These are phyloP conservation scores for Adansonia madagascariensis DNA, from an alignment of 441 rosid genomes.

Conservation along the genomic window DNA sequence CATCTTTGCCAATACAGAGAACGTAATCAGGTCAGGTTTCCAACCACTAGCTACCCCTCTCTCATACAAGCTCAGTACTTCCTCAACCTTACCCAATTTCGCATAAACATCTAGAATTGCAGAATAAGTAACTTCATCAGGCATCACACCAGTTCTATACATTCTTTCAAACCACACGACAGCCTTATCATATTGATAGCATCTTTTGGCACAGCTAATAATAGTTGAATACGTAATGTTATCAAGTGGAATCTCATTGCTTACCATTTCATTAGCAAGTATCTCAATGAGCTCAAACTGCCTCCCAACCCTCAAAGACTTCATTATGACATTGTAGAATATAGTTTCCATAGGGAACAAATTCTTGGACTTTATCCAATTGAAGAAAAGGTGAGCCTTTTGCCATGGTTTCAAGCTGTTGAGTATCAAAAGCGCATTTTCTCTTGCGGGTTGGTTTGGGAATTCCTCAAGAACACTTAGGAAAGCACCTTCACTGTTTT, in stretches of 20 bases:
- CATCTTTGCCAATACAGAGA: constrained; percentile 84
- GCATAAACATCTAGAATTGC: constrained; percentile 86
- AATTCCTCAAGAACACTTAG: constrained; percentile 53
- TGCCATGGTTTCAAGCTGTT: constrained; percentile 77
- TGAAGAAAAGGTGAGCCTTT: constrained; percentile 63
- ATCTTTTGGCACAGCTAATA: constrained; percentile 83
- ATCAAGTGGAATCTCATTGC: constrained; percentile 73
- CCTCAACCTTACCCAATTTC: constrained; percentile 77
- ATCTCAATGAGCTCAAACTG: constrained; percentile 81
- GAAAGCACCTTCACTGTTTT: constrained; percentile 47
- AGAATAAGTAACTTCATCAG: constrained; percentile 92
- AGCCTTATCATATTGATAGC: constrained; percentile 70
- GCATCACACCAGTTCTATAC: constrained; percentile 91
- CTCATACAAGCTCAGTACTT: constrained; percentile 84
- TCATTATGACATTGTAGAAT: constrained; percentile 78
- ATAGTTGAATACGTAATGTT: constrained; percentile 94
- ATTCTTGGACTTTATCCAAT: constrained; percentile 67
- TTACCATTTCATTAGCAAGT: constrained; percentile 85
- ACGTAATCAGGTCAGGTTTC: constrained; percentile 82
- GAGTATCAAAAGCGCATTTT: constrained; percentile 68
- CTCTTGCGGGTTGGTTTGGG: constrained; percentile 59
- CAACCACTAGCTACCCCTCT: constrained; percentile 94
- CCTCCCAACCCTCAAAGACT: constrained; percentile 80
- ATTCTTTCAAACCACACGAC: constrained; percentile 93
- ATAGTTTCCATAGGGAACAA: constrained; percentile 80